These are phyloP conservation scores for Yamagishiella unicocca DNA, from an alignment of 139 green algal species.

Conservation along the genomic window DNA sequence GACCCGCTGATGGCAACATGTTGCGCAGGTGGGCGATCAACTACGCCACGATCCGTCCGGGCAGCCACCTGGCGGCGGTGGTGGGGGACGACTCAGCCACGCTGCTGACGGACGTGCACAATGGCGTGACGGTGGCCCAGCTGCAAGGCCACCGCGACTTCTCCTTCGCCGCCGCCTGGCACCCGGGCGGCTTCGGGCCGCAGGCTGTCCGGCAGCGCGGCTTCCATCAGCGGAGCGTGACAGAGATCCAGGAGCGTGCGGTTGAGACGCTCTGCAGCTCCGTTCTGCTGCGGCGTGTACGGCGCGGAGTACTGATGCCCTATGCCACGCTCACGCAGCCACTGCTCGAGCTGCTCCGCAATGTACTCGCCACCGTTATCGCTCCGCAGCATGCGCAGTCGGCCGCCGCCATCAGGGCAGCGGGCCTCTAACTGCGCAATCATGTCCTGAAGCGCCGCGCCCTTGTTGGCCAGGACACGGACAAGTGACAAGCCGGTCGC, in stretches of 20 bases:
- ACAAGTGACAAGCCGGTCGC: slow-evolving; percentile 1
- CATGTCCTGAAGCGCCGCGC: background rate
- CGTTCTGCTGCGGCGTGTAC: slow-evolving; percentile 60
- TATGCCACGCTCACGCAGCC: slow-evolving; percentile 8
- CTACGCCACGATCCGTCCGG: slow-evolving; percentile 73
- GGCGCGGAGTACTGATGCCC: slow-evolving; percentile 16
- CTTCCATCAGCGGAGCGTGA: slow-evolving; percentile 3
- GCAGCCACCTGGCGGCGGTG: slow-evolving; percentile 45
- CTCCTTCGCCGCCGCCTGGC: slow-evolving; percentile 94
- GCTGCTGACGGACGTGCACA: slow-evolving; percentile 58
- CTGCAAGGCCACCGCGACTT: slow-evolving; percentile 91
- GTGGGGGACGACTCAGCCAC: slow-evolving; percentile 83
- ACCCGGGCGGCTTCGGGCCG: slow-evolving; percentile 51
- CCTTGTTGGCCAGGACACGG: background rate
- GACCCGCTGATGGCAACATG: background rate
- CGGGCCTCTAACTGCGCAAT: background rate
- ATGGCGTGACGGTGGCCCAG: slow-evolving; percentile 14
- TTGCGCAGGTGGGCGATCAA: background rate
- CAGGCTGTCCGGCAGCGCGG: background rate
- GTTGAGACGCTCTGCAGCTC: slow-evolving; percentile 55
- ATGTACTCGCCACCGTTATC: slow-evolving; percentile 45
- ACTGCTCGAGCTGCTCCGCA: background rate
- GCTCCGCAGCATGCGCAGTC: background rate
- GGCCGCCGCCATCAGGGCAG: background rate
- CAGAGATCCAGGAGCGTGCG: slow-evolving; percentile 13